Evolutionary conservation across 345 rosid species (phyloP), one percentile per base, ranked within the genome.

Genomic region (Ricinus communis): DNA sequence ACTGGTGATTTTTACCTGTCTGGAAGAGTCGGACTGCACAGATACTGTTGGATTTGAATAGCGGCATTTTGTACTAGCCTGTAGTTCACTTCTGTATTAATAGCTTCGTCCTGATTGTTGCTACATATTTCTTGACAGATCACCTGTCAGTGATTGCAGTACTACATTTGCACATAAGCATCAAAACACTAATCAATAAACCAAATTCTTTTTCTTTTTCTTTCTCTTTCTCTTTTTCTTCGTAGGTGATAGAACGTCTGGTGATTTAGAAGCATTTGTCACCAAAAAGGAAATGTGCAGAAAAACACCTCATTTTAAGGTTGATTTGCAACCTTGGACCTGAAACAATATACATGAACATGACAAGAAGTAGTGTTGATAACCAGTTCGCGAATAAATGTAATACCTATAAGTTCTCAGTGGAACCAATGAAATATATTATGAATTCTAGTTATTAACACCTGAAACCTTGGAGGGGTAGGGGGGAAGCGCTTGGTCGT

Each of bases 1-100:
- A 93, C 60, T 91, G 97, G 96, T 93, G 74, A 84, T 57, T 60
- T 74, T 6, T 18, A 49, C 52, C 70, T 52, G 49, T 43, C 22
- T 5, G 12, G 36, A 16, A 27, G 47, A 31, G 19, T 50, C 15
- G 55, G 55, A 40, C 53, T 30, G 72, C 31, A 51, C 5, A 16
- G 57, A 21, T 60, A 14, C 15, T 45, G 70, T 38, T 49, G 41
- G 21, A 49, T 15, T 57, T 69, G 27, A 13, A 33, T 60, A 33
- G 67, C 70, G 2, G 27, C 33, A 11, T 11, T 28, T 66, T 66
- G 33, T 43, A 13, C 14, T n/a, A n/a, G 59, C 19, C 30, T 31
- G 70, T 51, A 31, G 70, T 66, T n/a, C 43, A 43, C 1, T 36
- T 60, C 22, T 33, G 47, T 15, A 16, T 19, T 69, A n/a, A 27